phyloP scores from a whole-genome alignment of 2,329 filamentous ascomycete genomes.

The Paraphaeosphaeria minitans region DNA sequence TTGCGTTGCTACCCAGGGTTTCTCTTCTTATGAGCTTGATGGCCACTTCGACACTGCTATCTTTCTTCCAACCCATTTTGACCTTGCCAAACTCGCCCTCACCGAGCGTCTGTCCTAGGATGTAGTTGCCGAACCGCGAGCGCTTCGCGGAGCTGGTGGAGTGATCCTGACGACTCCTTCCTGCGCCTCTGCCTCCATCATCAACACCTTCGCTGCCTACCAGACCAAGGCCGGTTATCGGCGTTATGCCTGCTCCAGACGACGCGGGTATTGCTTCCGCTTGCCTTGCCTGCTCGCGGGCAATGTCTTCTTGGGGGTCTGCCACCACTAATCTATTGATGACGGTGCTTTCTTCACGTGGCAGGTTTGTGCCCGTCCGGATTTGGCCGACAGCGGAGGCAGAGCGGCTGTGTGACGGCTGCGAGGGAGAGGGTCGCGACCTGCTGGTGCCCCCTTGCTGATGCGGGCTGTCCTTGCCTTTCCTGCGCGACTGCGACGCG shows the following conservation, averaged over 20 bases:
- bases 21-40: constrained; percentile 98
- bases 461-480: constrained; percentile 54
- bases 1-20: constrained; percentile 84
- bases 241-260: constrained; percentile 51
- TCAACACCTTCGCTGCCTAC: constrained; percentile 57
- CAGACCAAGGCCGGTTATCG: constrained; percentile 55
- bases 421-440: constrained; percentile 41
- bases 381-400: constrained; percentile 59
- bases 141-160: constrained; percentile 67
- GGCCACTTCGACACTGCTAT: constrained; percentile 88
- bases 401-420: constrained; percentile 52
- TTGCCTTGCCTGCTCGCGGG: constrained; percentile 72
- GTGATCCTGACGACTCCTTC: constrained; percentile 63
- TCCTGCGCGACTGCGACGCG: constrained; percentile 51
- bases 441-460: constrained; percentile 36
- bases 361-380: constrained; percentile 59
- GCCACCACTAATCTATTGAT: constrained; percentile 78
- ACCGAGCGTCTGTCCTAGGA: constrained; percentile 91
- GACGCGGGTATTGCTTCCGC: constrained; percentile 60
- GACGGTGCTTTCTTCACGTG: constrained; percentile 78
- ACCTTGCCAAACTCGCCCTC: constrained; percentile 99
- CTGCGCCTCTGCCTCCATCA: constrained; percentile 52
- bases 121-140: constrained; percentile 93
- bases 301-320: constrained; percentile 74
- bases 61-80: constrained; percentile 97